Evolutionary conservation across 2,329 filamentous ascomycete species (phyloP).

Genomic region (Aspergillus vadensis): DNA sequence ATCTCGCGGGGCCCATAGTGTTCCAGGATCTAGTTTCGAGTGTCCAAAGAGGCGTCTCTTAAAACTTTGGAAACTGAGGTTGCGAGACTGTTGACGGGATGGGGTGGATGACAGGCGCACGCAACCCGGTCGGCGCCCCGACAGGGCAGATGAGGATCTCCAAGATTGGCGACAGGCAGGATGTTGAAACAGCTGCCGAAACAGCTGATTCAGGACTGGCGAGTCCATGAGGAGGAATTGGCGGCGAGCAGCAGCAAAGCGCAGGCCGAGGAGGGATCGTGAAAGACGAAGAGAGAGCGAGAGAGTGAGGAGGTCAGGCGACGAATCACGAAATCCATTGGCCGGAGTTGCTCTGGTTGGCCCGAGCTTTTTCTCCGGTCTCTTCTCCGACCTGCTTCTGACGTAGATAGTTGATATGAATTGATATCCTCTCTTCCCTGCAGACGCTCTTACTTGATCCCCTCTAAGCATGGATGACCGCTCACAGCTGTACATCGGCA

Average conservation of each 20-base stretch:
- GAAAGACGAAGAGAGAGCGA: constrained; percentile 14
- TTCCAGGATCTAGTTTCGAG: too few relatives aligned
- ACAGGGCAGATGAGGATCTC: constrained; percentile 40
- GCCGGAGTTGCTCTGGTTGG: constrained; percentile 28
- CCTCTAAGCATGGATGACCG: constrained; percentile 34
- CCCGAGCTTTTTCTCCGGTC: constrained; percentile 40
- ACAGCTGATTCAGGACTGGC: constrained; percentile 72
- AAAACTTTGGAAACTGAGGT: too few relatives aligned
- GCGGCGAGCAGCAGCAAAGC: constrained; percentile 10
- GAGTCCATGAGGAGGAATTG: constrained; percentile 70
- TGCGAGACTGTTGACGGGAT: constrained; percentile 36
- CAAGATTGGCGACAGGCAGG: constrained; percentile 61
- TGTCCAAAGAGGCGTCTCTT: too few relatives aligned
- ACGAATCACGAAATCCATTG: constrained; percentile 21
- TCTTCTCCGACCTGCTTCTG: background rate
- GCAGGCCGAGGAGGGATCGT: constrained; percentile 3
- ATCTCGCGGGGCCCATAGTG: too few relatives aligned
- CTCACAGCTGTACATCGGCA: constrained; percentile 58
- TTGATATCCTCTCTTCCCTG: background rate
- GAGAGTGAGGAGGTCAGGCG: constrained; percentile 21
- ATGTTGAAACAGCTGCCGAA: constrained; percentile 82
- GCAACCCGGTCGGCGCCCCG: constrained; percentile 22
- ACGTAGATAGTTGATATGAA: background rate
- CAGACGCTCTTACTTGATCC: background rate
- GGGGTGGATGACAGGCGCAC: constrained; percentile 26